Conservation (phyloP, 1,284 basidiomycete genomes). For the Boletus mariae region DNA sequence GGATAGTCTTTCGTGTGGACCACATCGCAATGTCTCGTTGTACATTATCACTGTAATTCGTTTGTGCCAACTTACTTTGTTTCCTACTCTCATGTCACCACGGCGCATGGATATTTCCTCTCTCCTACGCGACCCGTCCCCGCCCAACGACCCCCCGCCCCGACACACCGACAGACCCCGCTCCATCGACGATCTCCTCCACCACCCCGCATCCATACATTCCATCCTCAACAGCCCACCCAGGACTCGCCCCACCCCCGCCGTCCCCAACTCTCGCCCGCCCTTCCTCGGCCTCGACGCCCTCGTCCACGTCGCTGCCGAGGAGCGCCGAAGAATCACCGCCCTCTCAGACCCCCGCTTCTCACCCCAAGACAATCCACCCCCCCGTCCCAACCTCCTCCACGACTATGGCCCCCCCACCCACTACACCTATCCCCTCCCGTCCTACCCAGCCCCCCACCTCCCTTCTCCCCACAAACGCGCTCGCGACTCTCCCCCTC, state of each 20-base stretch:
- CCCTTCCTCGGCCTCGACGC: slow-evolving; percentile 45
- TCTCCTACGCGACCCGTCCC: slow-evolving; percentile 46
- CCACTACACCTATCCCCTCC: not conserved
- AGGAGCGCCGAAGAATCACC: slow-evolving; percentile 45
- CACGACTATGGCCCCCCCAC: slow-evolving; percentile 10
- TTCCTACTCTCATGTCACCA: slow-evolving; percentile 46
- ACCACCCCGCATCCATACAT: slow-evolving; percentile 20
- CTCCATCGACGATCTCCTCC: slow-evolving; percentile 24
- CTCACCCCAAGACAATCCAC: not conserved
- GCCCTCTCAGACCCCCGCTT: slow-evolving; percentile 1
- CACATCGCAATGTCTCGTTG: slow-evolving; percentile 84
- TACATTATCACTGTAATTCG: slow-evolving; percentile 44
- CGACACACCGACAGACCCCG: slow-evolving; percentile 5
- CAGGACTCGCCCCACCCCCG: not conserved
- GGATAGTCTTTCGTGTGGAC: slow-evolving; percentile 58
- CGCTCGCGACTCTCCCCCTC: slow-evolving; percentile 12
- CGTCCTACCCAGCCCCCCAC: not conserved
- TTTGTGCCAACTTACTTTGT: not conserved
- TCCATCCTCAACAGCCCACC: slow-evolving; percentile 18
- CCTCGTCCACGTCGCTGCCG: slow-evolving; percentile 52
- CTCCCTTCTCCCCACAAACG: slow-evolving; percentile 21
- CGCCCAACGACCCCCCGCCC: slow-evolving; percentile 8
- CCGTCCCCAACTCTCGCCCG: slow-evolving; percentile 6
- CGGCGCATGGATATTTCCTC: slow-evolving; percentile 70
- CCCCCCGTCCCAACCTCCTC: not conserved